Conservation (phyloP, 108 stramenopile genomes). For the Stephanodiscus minutulus region DNA sequence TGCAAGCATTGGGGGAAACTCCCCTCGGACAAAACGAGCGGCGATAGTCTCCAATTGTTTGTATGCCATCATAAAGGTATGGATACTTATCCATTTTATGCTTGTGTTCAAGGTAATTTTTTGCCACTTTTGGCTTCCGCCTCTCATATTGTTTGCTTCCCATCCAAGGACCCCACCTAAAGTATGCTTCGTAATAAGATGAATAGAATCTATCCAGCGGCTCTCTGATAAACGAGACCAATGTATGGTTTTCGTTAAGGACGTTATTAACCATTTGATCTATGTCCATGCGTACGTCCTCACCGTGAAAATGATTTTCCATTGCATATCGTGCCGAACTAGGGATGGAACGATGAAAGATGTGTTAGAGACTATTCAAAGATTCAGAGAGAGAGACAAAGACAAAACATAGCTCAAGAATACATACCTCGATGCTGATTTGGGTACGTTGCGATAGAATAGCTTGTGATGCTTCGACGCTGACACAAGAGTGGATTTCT, state of each 20-base stretch:
- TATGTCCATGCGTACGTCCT: slow-evolving; percentile 1
- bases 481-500: not conserved
- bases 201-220: slow-evolving; percentile 19
- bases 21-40: slow-evolving; percentile 10
- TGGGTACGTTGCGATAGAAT: slow-evolving; percentile 10
- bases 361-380: no score
- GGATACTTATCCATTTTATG: slow-evolving; percentile 17
- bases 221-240: slow-evolving; percentile 15
- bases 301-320: slow-evolving; percentile 13
- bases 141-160: not conserved
- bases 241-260: not conserved
- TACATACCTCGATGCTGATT: slow-evolving; percentile 3
- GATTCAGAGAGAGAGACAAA: no score
- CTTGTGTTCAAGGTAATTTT: not conserved
- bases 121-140: not conserved
- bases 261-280: slow-evolving; percentile 1
- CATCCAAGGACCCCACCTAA: slow-evolving; percentile 22
- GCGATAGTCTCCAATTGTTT: slow-evolving; percentile 5
- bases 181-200: slow-evolving; percentile 14
- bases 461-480: slow-evolving; percentile 11
- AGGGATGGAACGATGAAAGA: not conserved
- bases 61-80: slow-evolving; percentile 15
- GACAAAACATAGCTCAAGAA: no score
- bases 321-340: slow-evolving; percentile 17
- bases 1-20: not conserved